Percentiles rank a stretch among this genome's conserved stretches.
Evolutionary conservation across 108 stramenopile genomes (phyloP).

Genomic region (Nannochloropsis gaditana): DNA sequence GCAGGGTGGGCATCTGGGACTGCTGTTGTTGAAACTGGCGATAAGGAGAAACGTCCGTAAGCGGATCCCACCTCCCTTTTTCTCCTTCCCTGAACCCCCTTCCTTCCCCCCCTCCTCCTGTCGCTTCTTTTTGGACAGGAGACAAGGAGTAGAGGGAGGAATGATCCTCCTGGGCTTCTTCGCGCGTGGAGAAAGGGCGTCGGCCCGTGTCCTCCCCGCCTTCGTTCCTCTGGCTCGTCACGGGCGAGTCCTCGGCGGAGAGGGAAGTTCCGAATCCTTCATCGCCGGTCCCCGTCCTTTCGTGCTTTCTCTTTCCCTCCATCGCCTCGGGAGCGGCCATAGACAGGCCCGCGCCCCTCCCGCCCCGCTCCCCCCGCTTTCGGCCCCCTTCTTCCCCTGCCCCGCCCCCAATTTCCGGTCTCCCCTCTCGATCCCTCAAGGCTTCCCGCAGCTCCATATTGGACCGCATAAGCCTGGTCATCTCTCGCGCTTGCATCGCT

Average conservation of each 20-base stretch:
- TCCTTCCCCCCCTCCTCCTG: constrained; percentile 18
- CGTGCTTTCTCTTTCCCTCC: neutral
- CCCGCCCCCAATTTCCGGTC: neutral
- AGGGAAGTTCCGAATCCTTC: neutral
- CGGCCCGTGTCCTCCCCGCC: neutral
- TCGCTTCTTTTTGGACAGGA: neutral
- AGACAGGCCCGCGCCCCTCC: neutral
- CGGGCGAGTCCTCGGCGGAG: neutral
- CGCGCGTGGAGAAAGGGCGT: neutral
- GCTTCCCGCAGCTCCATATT: neutral
- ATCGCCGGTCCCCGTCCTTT: neutral
- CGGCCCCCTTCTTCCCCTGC: neutral
- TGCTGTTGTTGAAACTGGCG: constrained; percentile 16
- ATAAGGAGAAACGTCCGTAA: neutral
- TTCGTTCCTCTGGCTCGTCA: neutral
- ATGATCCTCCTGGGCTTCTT: neutral
- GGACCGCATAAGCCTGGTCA: neutral
- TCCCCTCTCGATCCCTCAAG: neutral
- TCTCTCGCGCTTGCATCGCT: constrained; percentile 8
- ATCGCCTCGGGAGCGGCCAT: neutral
- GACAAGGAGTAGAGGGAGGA: neutral
- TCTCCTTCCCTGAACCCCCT: neutral
- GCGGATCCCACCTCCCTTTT: neutral
- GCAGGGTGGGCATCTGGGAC: neutral
- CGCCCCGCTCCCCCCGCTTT: neutral